These are phyloP conservation scores for Acanthamoeba sp. DNA, from an alignment of 208 protist species.

Conservation along the genomic window DNA sequence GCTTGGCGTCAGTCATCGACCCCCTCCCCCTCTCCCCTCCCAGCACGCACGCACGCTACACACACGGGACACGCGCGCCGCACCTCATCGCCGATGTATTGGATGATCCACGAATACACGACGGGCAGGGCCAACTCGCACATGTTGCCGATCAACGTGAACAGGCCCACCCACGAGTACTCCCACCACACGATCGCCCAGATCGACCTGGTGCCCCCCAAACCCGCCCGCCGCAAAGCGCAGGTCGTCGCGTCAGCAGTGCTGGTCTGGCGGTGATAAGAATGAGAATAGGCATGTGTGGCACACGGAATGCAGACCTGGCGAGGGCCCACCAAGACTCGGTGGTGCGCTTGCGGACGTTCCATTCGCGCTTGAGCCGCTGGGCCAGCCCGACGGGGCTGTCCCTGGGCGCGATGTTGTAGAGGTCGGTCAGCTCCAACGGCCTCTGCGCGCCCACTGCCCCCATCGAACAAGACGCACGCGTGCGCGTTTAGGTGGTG, in stretches of 20 bases:
- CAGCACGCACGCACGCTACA: neutral
- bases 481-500: neutral
- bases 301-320: neutral
- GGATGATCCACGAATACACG: neutral
- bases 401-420: neutral
- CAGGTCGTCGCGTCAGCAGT: no score
- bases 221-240: no score
- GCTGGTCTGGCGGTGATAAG: no score
- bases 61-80: neutral
- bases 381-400: neutral
- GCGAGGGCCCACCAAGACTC: constrained; percentile 10
- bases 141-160: neutral
- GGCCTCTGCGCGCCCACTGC: constrained; percentile 27
- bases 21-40: no score
- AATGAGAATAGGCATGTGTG: no score
- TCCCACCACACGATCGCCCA: constrained; percentile 1
- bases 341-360: neutral
- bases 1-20: neutral
- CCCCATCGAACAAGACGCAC: neutral
- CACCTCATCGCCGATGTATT: neutral
- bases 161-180: neutral
- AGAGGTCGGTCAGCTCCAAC: constrained; percentile 20
- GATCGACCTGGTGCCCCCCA: neutral
- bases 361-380: neutral
- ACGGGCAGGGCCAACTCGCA: constrained; percentile 6